Evolutionary conservation across 768 basidiomycete genomes (phyloP), one percentile per base, ranked within the genome.

Genomic region (Trichaptum fuscoviolaceum): DNA sequence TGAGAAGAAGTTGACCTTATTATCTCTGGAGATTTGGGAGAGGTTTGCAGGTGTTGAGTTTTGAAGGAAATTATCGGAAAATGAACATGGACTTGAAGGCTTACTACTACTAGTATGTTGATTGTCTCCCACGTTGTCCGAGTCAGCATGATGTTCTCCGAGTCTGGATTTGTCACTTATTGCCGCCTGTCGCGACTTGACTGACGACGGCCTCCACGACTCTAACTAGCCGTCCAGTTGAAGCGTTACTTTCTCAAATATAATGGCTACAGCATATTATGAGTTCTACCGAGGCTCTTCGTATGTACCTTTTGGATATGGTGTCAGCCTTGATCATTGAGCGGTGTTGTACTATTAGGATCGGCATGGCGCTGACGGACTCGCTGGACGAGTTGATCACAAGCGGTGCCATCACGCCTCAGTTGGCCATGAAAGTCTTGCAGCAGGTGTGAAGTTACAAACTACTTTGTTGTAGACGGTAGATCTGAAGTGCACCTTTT

Each of bases 351-450:
- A 9, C 36, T 57, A 10, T 24, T 69, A 99, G 97, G 70, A 94
- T 99, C 77, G 97, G 97, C 63, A 93, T 95, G 85, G 95, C 96
- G 64, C 84, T 99, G 63, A 96, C 96, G 17, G 97, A 99, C 81
- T 95, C 96, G 70, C 87, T 99, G 72, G 97, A 99, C 80, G 96
- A 99, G 79, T 86, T 99, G 70, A 98, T 99, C 72, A 96, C 95
- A 60, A 92, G 91, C 73, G 96, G 96, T 1, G 88, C 93, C 63
- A 99, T 99, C 73, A 96, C 95, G 23, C 96, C 96, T 15, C 96
- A 99, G 79, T 77, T 99, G 71, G 97, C 96, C n/a, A 94, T 98
- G 90, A 93, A 96, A 78, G 94, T 97, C n/a, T 79, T 99, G 67
- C 90, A 92, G 74, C 96, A 98, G 92, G 96, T 97, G 71, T 69